phyloP scores from a whole-genome alignment of 2,329 filamentous ascomycete genomes.

The Phoma herbarum region DNA sequence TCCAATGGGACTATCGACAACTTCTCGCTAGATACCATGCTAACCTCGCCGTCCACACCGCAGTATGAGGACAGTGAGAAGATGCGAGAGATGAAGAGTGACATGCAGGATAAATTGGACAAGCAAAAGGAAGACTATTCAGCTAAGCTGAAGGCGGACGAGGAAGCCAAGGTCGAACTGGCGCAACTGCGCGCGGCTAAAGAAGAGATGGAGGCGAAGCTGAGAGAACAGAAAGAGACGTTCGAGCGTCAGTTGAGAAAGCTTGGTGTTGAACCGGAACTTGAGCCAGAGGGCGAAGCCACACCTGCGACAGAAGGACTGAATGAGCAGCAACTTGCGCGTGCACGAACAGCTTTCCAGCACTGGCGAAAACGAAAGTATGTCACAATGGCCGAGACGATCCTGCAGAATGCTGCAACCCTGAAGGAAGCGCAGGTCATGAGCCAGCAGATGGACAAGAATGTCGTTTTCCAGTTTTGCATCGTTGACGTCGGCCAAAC shows the following conservation, averaged over 20 bases:
- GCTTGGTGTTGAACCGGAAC: constrained; percentile 61
- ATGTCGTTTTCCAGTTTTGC: constrained; percentile 92
- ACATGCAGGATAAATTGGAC: constrained; percentile 84
- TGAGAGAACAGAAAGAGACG: constrained; percentile 82
- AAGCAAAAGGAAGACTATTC: constrained; percentile 85
- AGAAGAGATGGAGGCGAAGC: constrained; percentile 85
- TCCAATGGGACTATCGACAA: constrained; percentile 95
- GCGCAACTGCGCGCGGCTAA: constrained; percentile 83
- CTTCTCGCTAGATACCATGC: constrained; percentile 90
- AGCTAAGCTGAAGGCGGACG: constrained; percentile 77
- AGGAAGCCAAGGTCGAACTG: constrained; percentile 78
- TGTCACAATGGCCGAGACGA: constrained; percentile 90
- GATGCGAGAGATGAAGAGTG: constrained; percentile 77
- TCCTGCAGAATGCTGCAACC: constrained; percentile 85
- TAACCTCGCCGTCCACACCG: constrained; percentile 95
- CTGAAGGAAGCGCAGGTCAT: constrained; percentile 97
- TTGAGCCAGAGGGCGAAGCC: constrained; percentile 53
- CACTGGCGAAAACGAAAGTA: constrained; percentile 88
- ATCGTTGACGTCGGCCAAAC: constrained; percentile 89
- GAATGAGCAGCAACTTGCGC: constrained; percentile 71
- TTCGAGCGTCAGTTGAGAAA: constrained; percentile 87
- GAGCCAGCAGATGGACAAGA: constrained; percentile 95
- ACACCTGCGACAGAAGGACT: constrained; percentile 57
- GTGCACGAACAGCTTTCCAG: constrained; percentile 71
- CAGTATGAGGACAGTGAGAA: constrained; percentile 80